phyloP scores from a whole-genome alignment of 805 yeast genomes.

The Pichia scutulata region DNA sequence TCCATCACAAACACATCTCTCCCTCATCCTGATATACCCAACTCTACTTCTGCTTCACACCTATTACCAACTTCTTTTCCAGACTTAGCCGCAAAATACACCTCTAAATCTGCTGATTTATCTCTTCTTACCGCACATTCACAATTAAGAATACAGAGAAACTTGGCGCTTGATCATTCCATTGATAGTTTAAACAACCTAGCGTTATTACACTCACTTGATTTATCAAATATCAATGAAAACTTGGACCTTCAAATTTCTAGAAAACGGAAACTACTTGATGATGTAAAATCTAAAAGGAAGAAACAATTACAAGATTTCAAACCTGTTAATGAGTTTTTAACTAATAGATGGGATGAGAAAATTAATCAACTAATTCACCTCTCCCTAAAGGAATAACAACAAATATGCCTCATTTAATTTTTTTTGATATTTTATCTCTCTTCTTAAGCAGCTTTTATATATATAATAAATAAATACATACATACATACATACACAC shows the following conservation, averaged over 20 bases:
- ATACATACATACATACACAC: no score
- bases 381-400: conserved; percentile 16
- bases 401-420: no score
- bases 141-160: not conserved
- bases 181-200: not conserved
- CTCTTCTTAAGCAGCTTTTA: no score
- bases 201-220: not conserved
- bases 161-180: not conserved
- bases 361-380: conserved; percentile 35
- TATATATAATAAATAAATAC: no score
- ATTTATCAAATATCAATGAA: not conserved
- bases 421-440: no score
- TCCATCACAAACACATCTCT: not conserved
- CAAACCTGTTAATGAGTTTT: conserved; percentile 37
- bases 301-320: conserved; percentile 36
- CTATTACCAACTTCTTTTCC: not conserved
- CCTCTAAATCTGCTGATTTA: not conserved
- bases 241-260: not conserved
- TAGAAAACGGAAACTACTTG: conserved; percentile 34
- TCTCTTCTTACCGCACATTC: not conserved
- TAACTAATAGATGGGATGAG: conserved; percentile 44
- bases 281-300: conserved; percentile 36
- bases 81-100: not conserved
- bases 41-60: not conserved
- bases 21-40: not conserved